Evolutionary conservation across 176 grass and related monocot genomes (phyloP).

Genomic region (Avena atlantica): DNA sequence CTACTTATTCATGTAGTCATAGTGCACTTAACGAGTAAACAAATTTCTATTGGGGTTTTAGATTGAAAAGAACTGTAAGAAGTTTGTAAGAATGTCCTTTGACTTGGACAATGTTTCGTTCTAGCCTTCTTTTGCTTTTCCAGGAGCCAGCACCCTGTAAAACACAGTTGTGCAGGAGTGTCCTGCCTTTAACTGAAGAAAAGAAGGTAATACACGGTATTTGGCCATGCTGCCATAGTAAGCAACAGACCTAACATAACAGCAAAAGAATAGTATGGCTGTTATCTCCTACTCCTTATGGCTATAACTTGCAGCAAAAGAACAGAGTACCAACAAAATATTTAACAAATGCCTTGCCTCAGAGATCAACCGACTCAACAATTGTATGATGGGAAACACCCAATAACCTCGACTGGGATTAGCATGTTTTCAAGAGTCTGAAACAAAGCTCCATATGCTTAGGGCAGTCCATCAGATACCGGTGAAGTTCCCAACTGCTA

Average conservation of each 20-base stretch:
- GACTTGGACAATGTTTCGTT: neutral
- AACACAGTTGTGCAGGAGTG: neutral
- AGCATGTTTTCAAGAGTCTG: constrained; percentile 1
- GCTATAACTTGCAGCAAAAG: constrained; percentile 27
- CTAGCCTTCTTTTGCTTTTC: neutral
- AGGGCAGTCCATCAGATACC: neutral
- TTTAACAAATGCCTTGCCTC: neutral
- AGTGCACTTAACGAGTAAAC: neutral
- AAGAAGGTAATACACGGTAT: neutral
- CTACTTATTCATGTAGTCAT: neutral
- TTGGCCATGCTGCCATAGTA: neutral
- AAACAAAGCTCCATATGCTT: constrained; percentile 29
- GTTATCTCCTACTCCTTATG: neutral
- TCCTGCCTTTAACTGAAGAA: neutral
- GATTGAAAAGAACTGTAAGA: neutral
- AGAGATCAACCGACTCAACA: neutral
- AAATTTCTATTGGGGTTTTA: neutral
- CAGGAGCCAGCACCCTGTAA: neutral
- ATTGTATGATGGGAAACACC: neutral
- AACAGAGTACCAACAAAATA: neutral
- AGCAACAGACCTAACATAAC: neutral
- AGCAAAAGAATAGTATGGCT: neutral
- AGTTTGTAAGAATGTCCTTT: neutral
- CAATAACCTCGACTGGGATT: neutral
- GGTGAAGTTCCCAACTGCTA: constrained; percentile 7